Evolutionary conservation across 192 early-diverging fungal genomes (phyloP).

Genomic region (Entrophospora sp.): DNA sequence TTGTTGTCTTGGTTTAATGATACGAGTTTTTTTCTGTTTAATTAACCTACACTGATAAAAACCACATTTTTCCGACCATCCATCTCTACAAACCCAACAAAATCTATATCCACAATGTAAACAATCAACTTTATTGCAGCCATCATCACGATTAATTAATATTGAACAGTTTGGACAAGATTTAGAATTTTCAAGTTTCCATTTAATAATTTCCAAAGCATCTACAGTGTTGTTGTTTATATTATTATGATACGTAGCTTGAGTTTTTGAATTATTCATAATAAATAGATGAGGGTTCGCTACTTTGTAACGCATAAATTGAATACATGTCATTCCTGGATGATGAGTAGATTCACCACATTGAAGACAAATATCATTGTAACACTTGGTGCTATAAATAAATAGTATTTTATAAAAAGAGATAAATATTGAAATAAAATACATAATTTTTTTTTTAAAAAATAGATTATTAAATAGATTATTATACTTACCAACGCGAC

Average conservation of each 20-base stretch:
- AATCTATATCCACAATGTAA: slow-evolving; percentile 54
- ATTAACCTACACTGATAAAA: slow-evolving; percentile 46
- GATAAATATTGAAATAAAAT: no score
- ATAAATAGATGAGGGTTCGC: neutral
- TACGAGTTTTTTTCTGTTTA: slow-evolving; percentile 9
- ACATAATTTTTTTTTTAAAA: no score
- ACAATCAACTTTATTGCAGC: slow-evolving; percentile 65
- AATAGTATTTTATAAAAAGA: no score
- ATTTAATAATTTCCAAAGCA: slow-evolving; percentile 32
- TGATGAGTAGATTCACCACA: slow-evolving; percentile 42
- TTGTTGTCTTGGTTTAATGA: no score
- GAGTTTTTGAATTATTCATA: neutral
- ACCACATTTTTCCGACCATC: slow-evolving; percentile 53
- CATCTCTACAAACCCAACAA: slow-evolving; percentile 51
- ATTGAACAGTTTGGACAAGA: slow-evolving; percentile 58
- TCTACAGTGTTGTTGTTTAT: slow-evolving; percentile 21
- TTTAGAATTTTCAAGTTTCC: slow-evolving; percentile 42
- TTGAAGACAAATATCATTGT: slow-evolving; percentile 38
- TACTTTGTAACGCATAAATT: slow-evolving; percentile 32
- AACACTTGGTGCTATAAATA: slow-evolving; percentile 25
- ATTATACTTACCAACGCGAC: slow-evolving; percentile 39
- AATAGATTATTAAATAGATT: neutral
- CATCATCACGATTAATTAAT: slow-evolving; percentile 59
- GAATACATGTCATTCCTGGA: slow-evolving; percentile 29
- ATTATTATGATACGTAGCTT: neutral